A percentile compares a stretch with the other conserved stretches of the same genome.
These are phyloP conservation scores for Pythium aristosporum DNA, from an alignment of 352 stramenopile genomes.

Conservation along the genomic window DNA sequence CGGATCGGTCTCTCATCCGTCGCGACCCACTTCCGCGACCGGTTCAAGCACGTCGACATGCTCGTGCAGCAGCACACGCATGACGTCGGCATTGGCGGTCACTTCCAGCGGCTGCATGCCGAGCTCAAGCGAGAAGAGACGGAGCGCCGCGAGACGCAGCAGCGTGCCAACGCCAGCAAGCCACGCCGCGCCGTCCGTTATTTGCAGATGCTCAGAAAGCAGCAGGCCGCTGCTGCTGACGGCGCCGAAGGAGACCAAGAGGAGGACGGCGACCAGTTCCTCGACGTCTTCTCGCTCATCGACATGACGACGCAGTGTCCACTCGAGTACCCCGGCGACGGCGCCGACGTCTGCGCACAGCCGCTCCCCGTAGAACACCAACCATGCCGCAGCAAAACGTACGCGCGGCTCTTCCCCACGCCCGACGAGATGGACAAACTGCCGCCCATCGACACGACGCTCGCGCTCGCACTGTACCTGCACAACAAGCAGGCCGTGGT, in stretches of 20 bases:
- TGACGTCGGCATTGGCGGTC: conserved; percentile 47
- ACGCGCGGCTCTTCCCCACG: conserved; percentile 44
- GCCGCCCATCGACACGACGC: conserved; percentile 60
- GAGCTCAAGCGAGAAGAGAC: conserved; percentile 37
- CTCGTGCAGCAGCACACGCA: conserved; percentile 43
- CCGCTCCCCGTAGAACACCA: conserved; percentile 9
- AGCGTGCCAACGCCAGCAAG: neutral
- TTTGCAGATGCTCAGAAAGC: neutral
- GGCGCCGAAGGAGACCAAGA: conserved; percentile 14
- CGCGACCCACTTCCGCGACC: conserved; percentile 54
- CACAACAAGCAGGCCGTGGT: conserved; percentile 57
- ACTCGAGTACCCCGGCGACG: conserved; percentile 33
- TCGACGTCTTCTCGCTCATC: neutral
- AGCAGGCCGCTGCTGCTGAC: neutral
- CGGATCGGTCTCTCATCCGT: conserved; percentile 43
- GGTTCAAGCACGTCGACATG: conserved; percentile 61
- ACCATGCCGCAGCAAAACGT: neutral
- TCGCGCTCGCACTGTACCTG: conserved; percentile 48
- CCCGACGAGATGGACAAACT: conserved; percentile 52
- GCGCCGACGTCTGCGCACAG: conserved; percentile 37
- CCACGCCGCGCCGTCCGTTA: neutral
- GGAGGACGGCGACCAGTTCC: conserved; percentile 21
- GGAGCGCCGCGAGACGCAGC: conserved; percentile 13
- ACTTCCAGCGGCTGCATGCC: conserved; percentile 59
- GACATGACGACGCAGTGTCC: conserved; percentile 30